A percentile compares a stretch with the other conserved stretches of the same genome.
phyloP scores from a whole-genome alignment of 2,329 filamentous ascomycete genomes.

The Purpureocillium takamizusanense region DNA sequence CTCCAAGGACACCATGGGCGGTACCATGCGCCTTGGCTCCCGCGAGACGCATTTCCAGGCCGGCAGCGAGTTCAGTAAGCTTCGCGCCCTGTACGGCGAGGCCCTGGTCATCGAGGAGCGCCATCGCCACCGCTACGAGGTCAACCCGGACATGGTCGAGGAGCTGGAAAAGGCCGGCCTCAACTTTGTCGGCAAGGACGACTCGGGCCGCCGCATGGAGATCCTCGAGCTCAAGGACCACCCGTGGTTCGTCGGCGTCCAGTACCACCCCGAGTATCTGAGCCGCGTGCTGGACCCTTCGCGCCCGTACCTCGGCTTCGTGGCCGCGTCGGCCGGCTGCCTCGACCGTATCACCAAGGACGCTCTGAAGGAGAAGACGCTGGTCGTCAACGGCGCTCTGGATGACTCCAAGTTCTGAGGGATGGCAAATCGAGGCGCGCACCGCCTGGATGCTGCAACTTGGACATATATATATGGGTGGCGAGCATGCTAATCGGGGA shows the following conservation, averaged over 20 bases:
- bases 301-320: slow-evolving; percentile 68
- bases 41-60: slow-evolving; percentile 68
- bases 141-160: slow-evolving; percentile 72
- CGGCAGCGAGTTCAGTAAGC: slow-evolving; percentile 67
- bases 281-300: slow-evolving; percentile 34
- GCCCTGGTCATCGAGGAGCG: slow-evolving; percentile 55
- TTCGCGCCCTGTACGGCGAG: slow-evolving; percentile 65
- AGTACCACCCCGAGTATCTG: slow-evolving; percentile 84
- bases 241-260: slow-evolving; percentile 74
- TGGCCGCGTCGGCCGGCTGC: slow-evolving; percentile 66
- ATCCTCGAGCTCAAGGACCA: slow-evolving; percentile 75
- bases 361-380: neutral
- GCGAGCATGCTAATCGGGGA: too few species aligned
- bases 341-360: slow-evolving; percentile 33
- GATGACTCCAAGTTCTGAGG: neutral
- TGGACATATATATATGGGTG: too few species aligned
- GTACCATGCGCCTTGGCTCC: slow-evolving; percentile 78
- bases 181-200: slow-evolving; percentile 71
- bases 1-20: slow-evolving; percentile 54
- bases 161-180: slow-evolving; percentile 60
- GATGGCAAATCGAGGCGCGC: too few species aligned
- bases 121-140: slow-evolving; percentile 84
- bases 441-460: too few species aligned
- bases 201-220: slow-evolving; percentile 72
- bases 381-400: slow-evolving; percentile 1